Percentiles rank a stretch among this genome's conserved stretches.
phyloP scores from a whole-genome alignment of 1,139 yeast genomes.

The Scheffersomyces segobiensis region DNA sequence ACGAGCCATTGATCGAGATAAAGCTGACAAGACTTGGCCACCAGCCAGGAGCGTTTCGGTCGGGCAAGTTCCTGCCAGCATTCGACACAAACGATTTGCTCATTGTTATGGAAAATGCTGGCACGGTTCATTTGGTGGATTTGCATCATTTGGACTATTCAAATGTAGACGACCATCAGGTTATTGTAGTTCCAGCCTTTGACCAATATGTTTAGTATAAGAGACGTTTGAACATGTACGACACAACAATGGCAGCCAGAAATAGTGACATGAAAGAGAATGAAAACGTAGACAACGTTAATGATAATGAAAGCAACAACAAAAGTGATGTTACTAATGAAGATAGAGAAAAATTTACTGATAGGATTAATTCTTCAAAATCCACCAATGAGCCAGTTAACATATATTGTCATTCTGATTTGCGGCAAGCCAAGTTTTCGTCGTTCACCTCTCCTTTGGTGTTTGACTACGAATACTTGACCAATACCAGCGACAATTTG shows the following conservation, averaged over 20 bases:
- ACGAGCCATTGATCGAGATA: conserved; percentile 52
- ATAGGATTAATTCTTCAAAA: not conserved
- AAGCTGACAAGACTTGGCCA: conserved; percentile 61
- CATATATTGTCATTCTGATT: conserved; percentile 12
- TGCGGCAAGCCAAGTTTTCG: not conserved
- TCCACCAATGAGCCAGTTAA: conserved; percentile 9
- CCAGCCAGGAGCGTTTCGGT: conserved; percentile 62
- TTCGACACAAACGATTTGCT: conserved; percentile 73
- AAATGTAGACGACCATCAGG: conserved; percentile 59
- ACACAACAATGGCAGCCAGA: not conserved
- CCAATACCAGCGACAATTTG: conserved; percentile 38
- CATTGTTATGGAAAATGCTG: conserved; percentile 80
- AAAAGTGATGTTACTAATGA: conserved; percentile 3
- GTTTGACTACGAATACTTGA: conserved; percentile 44
- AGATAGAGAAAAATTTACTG: not conserved
- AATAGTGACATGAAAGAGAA: not conserved
- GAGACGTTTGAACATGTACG: not conserved
- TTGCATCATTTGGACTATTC: conserved; percentile 55
- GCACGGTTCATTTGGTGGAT: conserved; percentile 81
- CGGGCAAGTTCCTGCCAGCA: conserved; percentile 60
- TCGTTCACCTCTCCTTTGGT: conserved; percentile 42
- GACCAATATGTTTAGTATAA: conserved; percentile 40
- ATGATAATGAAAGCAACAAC: conserved; percentile 1
- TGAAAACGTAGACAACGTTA: conserved; percentile 1
- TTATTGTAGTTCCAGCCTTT: conserved; percentile 56